These are phyloP conservation scores for Mortierella antarctica DNA, from an alignment of 192 early-diverging fungal genomes.

Conservation along the genomic window DNA sequence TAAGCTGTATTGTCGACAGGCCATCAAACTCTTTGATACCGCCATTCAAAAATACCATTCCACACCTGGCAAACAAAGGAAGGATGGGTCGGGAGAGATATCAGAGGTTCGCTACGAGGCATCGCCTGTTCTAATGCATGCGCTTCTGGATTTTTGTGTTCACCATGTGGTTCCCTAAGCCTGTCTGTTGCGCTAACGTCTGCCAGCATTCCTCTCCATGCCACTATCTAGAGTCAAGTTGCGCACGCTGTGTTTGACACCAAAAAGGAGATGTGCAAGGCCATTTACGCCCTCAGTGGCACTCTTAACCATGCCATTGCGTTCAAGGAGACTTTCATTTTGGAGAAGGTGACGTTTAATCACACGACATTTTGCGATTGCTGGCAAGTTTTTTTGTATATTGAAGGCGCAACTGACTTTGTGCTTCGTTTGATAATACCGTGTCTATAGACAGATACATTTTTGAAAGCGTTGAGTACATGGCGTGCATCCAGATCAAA, in stretches of 20 bases:
- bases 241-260: conserved; percentile 29
- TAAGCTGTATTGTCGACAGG: conserved; percentile 44
- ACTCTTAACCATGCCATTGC: conserved; percentile 41
- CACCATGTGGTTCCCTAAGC: too few species aligned
- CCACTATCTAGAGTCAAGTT: background rate
- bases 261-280: conserved; percentile 40
- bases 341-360: conserved; percentile 24
- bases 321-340: conserved; percentile 33
- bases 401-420: too few species aligned
- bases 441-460: conserved; percentile 27
- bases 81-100: conserved; percentile 32
- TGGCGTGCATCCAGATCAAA: conserved; percentile 22
- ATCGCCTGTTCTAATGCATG: too few species aligned
- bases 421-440: background rate
- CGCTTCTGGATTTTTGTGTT: too few species aligned
- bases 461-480: conserved; percentile 20
- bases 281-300: conserved; percentile 38
- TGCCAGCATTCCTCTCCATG: too few species aligned
- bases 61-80: conserved; percentile 28
- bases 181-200: too few species aligned
- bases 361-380: too few species aligned
- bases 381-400: too few species aligned
- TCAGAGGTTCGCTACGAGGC: background rate
- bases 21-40: conserved; percentile 30
- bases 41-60: conserved; percentile 31